Base-by-base conservation (phyloP, 1,284 basidiomycete genomes). In the Cryptococcus deneoformans region DNA sequence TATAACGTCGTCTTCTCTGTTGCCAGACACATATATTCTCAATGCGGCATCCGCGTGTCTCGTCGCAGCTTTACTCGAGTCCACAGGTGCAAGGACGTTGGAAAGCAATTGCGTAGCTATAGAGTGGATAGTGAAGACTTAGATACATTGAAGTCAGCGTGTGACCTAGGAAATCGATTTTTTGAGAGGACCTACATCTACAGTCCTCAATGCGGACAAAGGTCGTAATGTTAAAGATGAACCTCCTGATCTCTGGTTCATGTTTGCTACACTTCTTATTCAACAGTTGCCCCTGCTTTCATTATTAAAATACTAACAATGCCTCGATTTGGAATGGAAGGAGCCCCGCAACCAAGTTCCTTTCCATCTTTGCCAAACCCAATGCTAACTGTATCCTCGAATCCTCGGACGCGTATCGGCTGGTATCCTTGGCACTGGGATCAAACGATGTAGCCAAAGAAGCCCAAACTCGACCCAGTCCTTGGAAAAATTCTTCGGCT, bases 1-100 rank as follows among this genome's bases (percentile, higher is more conserved):
- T 56, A 93, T 75, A 10, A 93, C 80, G 46, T 86, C 73, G 55
- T 72, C 68, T 44, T 74, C 70, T 9, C 76, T 59, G 1, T 52
- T 45, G 10, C 75, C 76, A 3, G 64, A 65, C 2, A 72, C 60
- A 51, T 74, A 76, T 8, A 65, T 34, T 8, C 43, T 14, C 20
- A 76, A 53, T 20, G 60, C 47, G 7, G 50, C 38, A 12, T 67
- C 59, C 1, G 65, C 64, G 9, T 59, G 49, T 1, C 48, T 36
- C 8, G 67, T 59, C n/a, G 64, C 63, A 3, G 36, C 58, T 0
- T 52, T 40, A 9, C 54, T 53, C 4, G 60, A 45, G 1, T 59
- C 53, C 0, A 66, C 58, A 0, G 75, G 71, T 1, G 76, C 73
- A 10, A 77, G 61, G 29, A 78, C 60, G 55, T 78, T 78, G 37